These are phyloP conservation scores for Collybiopsis luxurians DNA, from an alignment of 768 basidiomycete genomes.

Conservation along the genomic window DNA sequence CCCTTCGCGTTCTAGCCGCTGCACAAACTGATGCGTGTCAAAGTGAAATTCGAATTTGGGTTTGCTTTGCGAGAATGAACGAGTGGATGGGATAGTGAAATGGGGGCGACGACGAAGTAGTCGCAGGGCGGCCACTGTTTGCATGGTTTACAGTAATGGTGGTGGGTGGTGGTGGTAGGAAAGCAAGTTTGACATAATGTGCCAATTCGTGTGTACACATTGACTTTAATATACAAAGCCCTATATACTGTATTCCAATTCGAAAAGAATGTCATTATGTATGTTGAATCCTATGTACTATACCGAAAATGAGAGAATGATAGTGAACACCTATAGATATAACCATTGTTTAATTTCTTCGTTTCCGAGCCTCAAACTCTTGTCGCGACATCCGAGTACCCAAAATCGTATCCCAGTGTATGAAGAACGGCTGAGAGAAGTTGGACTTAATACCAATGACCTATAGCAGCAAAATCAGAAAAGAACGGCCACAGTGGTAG, in stretches of 20 bases:
- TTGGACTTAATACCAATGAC: constrained; percentile 90
- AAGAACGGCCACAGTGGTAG: no score
- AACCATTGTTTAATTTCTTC: constrained; percentile 31
- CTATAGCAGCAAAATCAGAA: constrained; percentile 31
- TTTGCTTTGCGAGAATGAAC: constrained; percentile 1
- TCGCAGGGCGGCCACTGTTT: neutral
- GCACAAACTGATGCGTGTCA: constrained; percentile 94
- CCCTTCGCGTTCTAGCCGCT: constrained; percentile 86
- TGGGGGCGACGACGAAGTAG: neutral
- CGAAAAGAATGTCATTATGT: no score
- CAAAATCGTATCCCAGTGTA: constrained; percentile 88
- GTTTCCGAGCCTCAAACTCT: constrained; percentile 55
- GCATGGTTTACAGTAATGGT: neutral
- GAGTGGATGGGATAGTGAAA: neutral
- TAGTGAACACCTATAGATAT: neutral
- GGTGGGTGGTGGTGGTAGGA: no score
- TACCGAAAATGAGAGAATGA: neutral
- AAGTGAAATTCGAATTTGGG: constrained; percentile 68
- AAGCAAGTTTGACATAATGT: no score
- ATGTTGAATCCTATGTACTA: neutral
- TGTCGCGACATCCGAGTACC: constrained; percentile 80
- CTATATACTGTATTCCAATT: no score
- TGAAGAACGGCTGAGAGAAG: constrained; percentile 93
- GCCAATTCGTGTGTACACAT: neutral
- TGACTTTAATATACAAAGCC: no score